Evolutionary conservation across 768 basidiomycete species (phyloP), one percentile per base, ranked within the genome.

Genomic region (Kwoniella heveanensis): DNA sequence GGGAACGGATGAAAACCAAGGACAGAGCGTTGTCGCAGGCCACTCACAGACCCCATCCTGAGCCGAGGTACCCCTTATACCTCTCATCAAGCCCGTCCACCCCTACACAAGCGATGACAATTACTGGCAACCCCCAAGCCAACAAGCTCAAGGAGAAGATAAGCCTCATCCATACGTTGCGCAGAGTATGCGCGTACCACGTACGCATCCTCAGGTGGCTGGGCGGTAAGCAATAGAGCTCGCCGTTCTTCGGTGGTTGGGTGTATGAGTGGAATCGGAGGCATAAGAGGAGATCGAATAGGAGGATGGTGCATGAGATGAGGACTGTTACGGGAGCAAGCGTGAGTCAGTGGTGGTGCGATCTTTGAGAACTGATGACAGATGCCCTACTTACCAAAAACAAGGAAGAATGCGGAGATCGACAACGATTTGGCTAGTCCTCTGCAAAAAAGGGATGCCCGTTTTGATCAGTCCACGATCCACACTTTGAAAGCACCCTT

Each of bases 301-400:
- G 19, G 22, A 64, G 49, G 2, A 32, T 19, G 17, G 32, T 30
- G 24, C 30, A 62, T 24, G 24, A 44, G 44, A 49, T 26, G 12
- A 51, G 21, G 47, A 51, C 57, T 59, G 13, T 26, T n/a, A n/a
- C n/a, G n/a, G n/a, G n/a, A n/a, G n/a, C n/a, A n/a, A n/a, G n/a
- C n/a, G n/a, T n/a, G n/a, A 9, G 39, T 44, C 15, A 44, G 39
- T 17, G 15, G n/a, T n/a, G n/a, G n/a, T n/a, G n/a, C n/a, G n/a
- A n/a, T n/a, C n/a, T n/a, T n/a, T n/a, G n/a, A n/a, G n/a, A n/a
- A n/a, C n/a, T n/a, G n/a, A n/a, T n/a, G n/a, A n/a, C n/a, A n/a
- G n/a, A n/a, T n/a, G n/a, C n/a, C n/a, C n/a, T n/a, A 26, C 66
- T 50, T 50, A 67, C 66, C 21, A 37, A 67, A 60, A 17, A 54